Evolutionary conservation across 345 rosid species (phyloP).

Genomic region (Conringia planisiliqua): DNA sequence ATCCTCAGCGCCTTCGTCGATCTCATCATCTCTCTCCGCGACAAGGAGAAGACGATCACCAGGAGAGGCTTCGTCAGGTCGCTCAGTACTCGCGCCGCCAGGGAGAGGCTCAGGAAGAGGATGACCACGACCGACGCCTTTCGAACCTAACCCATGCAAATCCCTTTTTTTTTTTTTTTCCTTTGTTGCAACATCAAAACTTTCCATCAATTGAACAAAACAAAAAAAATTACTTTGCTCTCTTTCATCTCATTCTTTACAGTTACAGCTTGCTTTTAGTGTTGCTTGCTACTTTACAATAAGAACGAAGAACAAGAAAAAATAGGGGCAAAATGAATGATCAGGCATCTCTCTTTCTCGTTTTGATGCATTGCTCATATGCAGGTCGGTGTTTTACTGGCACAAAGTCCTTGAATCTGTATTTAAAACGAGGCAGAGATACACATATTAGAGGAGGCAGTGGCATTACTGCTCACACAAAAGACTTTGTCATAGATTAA

Average conservation of each 20-base stretch:
- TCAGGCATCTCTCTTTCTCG: slow-evolving; percentile 32
- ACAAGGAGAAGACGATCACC: slow-evolving; percentile 32
- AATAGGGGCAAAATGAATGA: background rate
- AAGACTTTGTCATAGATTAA: background rate
- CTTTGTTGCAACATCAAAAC: background rate
- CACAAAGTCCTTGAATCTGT: slow-evolving; percentile 82
- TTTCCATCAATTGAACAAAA: background rate
- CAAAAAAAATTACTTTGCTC: background rate
- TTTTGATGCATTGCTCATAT: slow-evolving; percentile 65
- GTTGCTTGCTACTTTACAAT: slow-evolving; percentile 10
- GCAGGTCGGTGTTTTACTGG: slow-evolving; percentile 60
- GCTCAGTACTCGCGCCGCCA: slow-evolving; percentile 25
- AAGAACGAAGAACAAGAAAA: background rate
- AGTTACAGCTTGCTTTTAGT: background rate
- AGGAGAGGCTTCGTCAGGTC: slow-evolving; percentile 20
- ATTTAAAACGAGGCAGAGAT: background rate
- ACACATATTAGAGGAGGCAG: background rate
- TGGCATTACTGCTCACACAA: background rate
- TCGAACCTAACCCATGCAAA: slow-evolving; percentile 2
- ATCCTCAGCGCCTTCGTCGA: slow-evolving; percentile 80
- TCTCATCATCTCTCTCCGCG: slow-evolving; percentile 37
- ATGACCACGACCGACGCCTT: slow-evolving; percentile 3
- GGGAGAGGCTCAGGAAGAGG: slow-evolving; percentile 27
- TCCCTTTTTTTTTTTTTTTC: background rate
- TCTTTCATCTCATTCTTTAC: background rate